Evolutionary conservation across 225 moss, liverwort and hornwort genomes (phyloP), one percentile per base, ranked within the genome.

Genomic region (Rhytidiadelphus loreus): DNA sequence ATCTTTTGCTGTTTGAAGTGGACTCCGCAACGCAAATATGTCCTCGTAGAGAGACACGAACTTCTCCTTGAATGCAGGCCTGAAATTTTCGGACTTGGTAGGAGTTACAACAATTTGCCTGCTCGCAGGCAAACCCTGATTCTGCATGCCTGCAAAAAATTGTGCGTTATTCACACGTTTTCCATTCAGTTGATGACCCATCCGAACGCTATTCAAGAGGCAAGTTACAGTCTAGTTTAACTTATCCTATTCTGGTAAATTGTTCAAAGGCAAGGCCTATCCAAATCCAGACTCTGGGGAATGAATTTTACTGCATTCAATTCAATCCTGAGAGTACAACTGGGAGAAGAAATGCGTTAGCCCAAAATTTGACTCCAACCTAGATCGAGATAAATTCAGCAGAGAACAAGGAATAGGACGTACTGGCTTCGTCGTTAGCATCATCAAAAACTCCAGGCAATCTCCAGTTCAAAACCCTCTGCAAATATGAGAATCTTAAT

Each of bases 31-130:
- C 56, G 96, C 94, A 90, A 97, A 97, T 53, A 97, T 93, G 77
- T 97, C 96, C 78, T 97, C 96, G 88, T 96, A 96, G 12, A 95
- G 91, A 9, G 97, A 94, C 56, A 97, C 97, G 59, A 97, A 96
- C 65, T 96, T 97, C 88, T 97, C 97, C 92, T 97, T 97, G 56
- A 97, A 92, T 28, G 87, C 88, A 35, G 95, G 92, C 87, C 96
- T 96, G 89, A 93, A 96, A 82, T 84, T 93, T 14, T 95, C 95
- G 72, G 95, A 92, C 89, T 93, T 91, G 82, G 91, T 90, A 85
- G 93, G 92, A 88, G 87, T 92, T 76, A 92, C 85, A 88, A 82
- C 62, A 87, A 56, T 87, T 85, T 94, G 92, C 89, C 92, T 91
- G 90, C 92, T 91, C 81, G 70, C 87, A 94, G 90, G 89, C 90